A percentile compares a stretch with the other conserved stretches of the same genome.
phyloP scores from a whole-genome alignment of 176 grass and related monocot species.

The Rhynchospora tenuis region DNA sequence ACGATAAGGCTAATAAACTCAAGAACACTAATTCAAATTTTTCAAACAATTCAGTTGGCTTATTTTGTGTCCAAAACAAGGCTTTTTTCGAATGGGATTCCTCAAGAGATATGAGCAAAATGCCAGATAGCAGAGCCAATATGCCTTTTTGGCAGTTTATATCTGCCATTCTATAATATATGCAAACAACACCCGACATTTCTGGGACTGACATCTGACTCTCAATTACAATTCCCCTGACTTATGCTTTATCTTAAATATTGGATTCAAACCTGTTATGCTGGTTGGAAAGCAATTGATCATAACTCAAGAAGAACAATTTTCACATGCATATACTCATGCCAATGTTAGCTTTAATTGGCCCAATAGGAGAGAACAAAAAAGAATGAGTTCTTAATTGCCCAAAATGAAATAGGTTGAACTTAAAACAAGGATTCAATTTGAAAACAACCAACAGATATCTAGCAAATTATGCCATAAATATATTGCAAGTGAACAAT shows the following conservation, averaged over 20 bases:
- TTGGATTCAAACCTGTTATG: neutral
- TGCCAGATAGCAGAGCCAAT: neutral
- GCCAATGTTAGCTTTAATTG: neutral
- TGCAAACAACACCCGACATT: neutral
- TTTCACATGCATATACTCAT: neutral
- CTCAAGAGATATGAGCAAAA: neutral
- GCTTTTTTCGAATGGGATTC: neutral
- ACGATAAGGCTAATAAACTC: neutral
- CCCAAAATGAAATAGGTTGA: constrained; percentile 11
- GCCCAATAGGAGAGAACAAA: neutral
- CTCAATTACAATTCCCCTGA: neutral
- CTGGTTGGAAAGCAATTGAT: neutral
- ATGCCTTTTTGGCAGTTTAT: neutral
- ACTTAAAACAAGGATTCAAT: neutral
- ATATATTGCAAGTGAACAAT: neutral
- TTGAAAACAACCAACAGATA: neutral
- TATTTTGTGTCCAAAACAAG: neutral
- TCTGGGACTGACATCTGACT: neutral
- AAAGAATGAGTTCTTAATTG: neutral
- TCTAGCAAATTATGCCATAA: neutral
- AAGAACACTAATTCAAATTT: neutral
- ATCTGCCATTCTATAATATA: neutral
- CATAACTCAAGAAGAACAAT: neutral
- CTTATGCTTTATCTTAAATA: neutral
- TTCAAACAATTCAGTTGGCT: neutral